Evolutionary conservation across 129 eudicot species (phyloP), one percentile per base, ranked within the genome.

Genomic region (Centella asiatica): DNA sequence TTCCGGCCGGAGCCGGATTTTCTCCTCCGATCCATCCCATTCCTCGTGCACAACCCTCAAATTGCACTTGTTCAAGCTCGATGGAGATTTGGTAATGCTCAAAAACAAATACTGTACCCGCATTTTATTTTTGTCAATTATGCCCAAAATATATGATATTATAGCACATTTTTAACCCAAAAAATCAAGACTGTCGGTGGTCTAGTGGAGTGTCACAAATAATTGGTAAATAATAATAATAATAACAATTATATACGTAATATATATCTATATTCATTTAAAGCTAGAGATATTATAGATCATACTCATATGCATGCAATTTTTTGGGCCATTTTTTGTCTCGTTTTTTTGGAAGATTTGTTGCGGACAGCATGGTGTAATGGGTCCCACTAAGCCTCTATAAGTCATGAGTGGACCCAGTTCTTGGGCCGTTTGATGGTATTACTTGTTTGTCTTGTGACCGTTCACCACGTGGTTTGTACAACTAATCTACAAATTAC

Each of bases 1-100:
- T 92, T 92, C 68, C 90, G 95, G 1, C 99, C 99, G 6, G 99
- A 92, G 60, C 96, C 99, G 9, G 99, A 92, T 56, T 92, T 84
- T 66, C 95, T 92, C 53, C 76, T 84, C 0, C 92, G 96, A 34
- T 77, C 99, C 58, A 81, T 92, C 57, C 99, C 99, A 0, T 92
- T 87, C 62, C 85, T 92, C 14, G 77, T 84, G 73, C 79, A 79
- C 72, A 92, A 92, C 72, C 81, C 94, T 24, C 67, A 84, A 33
- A 80, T 92, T 15, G 99, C 99, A 33, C 96, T 92, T 29, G 96
- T 92, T 60, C 99, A 92, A 69, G 90, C 86, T 24, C 85, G 99
- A 0, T 92, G 99, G 99, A 83, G 99, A 11, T 92, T 92, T 42
- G 99, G 99, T 92, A 80, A 84, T 85, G 49, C 0, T 15, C 49